Evolutionary conservation across 805 yeast species (phyloP), one percentile per base, ranked within the genome.

Genomic region (Pichia deserticola): DNA sequence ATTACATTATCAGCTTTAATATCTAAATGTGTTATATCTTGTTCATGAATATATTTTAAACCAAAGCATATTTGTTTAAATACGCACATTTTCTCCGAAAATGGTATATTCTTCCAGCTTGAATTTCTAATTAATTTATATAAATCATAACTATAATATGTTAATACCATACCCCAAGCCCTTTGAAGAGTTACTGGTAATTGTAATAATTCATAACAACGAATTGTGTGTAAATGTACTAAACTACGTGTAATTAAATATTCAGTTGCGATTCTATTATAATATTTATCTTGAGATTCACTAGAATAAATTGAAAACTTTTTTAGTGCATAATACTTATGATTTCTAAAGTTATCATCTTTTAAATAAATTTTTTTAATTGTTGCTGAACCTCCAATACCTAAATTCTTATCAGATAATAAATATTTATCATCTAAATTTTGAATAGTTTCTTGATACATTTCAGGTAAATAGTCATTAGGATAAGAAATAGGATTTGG

Each of bases 161-260:
- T 87, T 74, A 85, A 68, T 4, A 82, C 74, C 62, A 85, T 77
- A 3, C 92, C 93, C 93, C 93, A 86, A 3, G 87, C 84, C 54
- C 89, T 69, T 2, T 77, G 72, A 52, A 82, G 63, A 25, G 78
- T 75, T 1, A 83, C 72, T 49, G 83, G 85, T 25, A 84, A 71
- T 50, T 79, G 74, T 15, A 84, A 62, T 28, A 84, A 58, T 10
- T 77, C 79, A 54, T 72, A 69, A 5, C 83, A 79, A 36, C 72
- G 72, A 9, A 81, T 77, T 12, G 82, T 75, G 63, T 86, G 90
- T 44, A 81, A 69, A n/a, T 72, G 70, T 48, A 75, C 69, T 35
- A 79, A 61, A 40, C 69, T 70, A 53, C 75, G 79, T 11, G 86
- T 79, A 52, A 86, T 76, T 40, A 83, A 64, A 58, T 68, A 86